Evolutionary conservation across 1,284 basidiomycete species (phyloP).

Genomic region (Dichomitus squalens): DNA sequence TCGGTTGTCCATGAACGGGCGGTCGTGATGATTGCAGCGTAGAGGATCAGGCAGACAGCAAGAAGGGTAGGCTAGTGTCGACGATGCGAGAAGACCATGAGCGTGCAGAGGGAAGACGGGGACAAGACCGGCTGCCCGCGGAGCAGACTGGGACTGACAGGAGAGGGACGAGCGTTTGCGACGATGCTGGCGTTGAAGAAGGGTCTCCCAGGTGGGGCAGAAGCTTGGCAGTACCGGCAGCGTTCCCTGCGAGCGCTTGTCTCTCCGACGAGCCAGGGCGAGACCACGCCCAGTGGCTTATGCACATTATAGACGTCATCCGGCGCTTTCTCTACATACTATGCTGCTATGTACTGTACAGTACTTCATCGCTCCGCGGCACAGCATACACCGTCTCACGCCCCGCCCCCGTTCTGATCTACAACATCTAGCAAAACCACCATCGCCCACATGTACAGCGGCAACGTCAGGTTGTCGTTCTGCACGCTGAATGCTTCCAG

Average conservation of each 20-base stretch:
- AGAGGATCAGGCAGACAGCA: background rate
- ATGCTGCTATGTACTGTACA: too few species aligned
- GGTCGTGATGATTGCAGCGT: too few species aligned
- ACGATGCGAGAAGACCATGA: background rate
- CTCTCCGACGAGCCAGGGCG: background rate
- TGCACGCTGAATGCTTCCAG: constrained; percentile 90
- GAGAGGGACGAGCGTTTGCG: background rate
- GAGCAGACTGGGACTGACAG: background rate
- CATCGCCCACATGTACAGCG: constrained; percentile 87
- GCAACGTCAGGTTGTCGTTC: constrained; percentile 93
- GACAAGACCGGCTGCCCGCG: background rate
- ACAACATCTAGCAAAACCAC: constrained; percentile 54
- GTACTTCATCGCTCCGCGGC: too few species aligned
- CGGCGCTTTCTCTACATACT: too few species aligned
- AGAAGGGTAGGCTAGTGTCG: background rate
- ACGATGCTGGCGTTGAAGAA: background rate
- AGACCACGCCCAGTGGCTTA: constrained; percentile 12
- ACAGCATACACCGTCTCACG: background rate
- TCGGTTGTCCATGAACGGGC: constrained; percentile 21
- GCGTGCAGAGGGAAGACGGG: background rate
- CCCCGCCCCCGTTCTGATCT: constrained; percentile 7
- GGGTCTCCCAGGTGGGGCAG: background rate
- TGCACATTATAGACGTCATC: constrained; percentile 18
- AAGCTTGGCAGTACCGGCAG: background rate
- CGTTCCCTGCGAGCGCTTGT: constrained; percentile 3